Evolutionary conservation across 345 rosid genomes (phyloP).

Genomic region (Gossypioides kirkii): DNA sequence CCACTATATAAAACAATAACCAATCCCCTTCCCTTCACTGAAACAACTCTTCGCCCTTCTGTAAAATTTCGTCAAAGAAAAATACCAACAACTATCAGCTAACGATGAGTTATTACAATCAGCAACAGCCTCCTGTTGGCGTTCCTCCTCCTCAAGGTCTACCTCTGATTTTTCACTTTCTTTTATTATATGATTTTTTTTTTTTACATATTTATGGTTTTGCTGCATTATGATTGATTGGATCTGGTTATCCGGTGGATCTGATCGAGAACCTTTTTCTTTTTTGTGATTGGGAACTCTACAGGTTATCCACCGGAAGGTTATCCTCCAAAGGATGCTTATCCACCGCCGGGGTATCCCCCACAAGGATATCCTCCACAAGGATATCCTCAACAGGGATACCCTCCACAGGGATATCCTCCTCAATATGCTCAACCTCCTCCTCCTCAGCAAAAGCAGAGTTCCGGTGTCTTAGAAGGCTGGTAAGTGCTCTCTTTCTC

Average conservation of each 20-base stretch:
- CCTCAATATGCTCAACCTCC: conserved; percentile 57
- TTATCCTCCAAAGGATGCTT: neutral
- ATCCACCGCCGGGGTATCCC: neutral
- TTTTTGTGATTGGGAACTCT: neutral
- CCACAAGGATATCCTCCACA: neutral
- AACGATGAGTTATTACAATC: neutral
- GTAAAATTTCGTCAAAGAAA: neutral
- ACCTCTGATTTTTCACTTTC: neutral
- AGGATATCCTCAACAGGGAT: neutral
- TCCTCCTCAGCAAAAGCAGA: conserved; percentile 39
- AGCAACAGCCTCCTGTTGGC: conserved; percentile 1
- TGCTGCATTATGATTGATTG: neutral
- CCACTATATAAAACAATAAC: neutral
- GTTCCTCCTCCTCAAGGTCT: conserved; percentile 4
- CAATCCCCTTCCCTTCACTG: neutral
- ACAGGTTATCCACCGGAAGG: neutral
- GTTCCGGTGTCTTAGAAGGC: conserved; percentile 41
- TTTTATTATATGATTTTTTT: neutral
- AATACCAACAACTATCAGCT: no score
- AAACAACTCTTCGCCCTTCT: neutral
- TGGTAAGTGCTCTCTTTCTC: neutral
- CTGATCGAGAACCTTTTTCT: neutral
- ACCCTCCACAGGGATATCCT: neutral
- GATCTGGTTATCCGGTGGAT: neutral
- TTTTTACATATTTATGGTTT: neutral